Evolutionary conservation across 2,329 filamentous ascomycete genomes (phyloP).

Genomic region (Fusarium vanettenii): DNA sequence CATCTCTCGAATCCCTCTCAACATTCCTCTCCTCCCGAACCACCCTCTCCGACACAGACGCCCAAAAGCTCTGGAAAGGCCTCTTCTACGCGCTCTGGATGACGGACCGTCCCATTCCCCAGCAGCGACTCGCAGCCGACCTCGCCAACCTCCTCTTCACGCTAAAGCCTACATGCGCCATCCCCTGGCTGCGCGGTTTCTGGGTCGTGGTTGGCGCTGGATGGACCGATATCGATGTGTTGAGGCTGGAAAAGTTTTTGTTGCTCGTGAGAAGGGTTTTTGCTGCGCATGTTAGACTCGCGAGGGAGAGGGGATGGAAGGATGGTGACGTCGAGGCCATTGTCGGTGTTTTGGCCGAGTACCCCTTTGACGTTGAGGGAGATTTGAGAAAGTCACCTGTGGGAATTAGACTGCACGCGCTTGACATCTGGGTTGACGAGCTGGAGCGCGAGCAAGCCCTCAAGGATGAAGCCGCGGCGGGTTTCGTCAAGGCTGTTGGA

Average conservation of each 20-base stretch:
- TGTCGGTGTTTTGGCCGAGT: slow-evolving; percentile 44
- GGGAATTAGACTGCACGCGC: slow-evolving; percentile 84
- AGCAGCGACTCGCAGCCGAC: slow-evolving; percentile 84
- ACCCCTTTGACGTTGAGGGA: slow-evolving; percentile 50
- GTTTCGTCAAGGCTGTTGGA: slow-evolving; percentile 65
- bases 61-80: slow-evolving; percentile 93
- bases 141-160: slow-evolving; percentile 75
- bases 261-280: slow-evolving; percentile 84
- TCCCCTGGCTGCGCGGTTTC: slow-evolving; percentile 70
- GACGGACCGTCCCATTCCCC: slow-evolving; percentile 87
- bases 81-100: slow-evolving; percentile 96
- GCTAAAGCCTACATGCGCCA: slow-evolving; percentile 61
- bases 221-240: slow-evolving; percentile 79
- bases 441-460: slow-evolving; percentile 75
- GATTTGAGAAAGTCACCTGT: slow-evolving; percentile 76
- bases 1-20: slow-evolving; percentile 80
- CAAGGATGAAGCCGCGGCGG: slow-evolving; percentile 50
- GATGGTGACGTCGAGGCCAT: slow-evolving; percentile 46
- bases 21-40: slow-evolving; percentile 77
- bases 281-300: slow-evolving; percentile 72
- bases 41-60: slow-evolving; percentile 73
- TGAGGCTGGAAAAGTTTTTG: slow-evolving; percentile 93
- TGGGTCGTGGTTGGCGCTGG: slow-evolving; percentile 77
- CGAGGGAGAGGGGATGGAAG: slow-evolving; percentile 49
- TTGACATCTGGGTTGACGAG: slow-evolving; percentile 95